Base-by-base conservation (phyloP, 2,329 filamentous ascomycete genomes). In the Sporothrix sp. region DNA sequence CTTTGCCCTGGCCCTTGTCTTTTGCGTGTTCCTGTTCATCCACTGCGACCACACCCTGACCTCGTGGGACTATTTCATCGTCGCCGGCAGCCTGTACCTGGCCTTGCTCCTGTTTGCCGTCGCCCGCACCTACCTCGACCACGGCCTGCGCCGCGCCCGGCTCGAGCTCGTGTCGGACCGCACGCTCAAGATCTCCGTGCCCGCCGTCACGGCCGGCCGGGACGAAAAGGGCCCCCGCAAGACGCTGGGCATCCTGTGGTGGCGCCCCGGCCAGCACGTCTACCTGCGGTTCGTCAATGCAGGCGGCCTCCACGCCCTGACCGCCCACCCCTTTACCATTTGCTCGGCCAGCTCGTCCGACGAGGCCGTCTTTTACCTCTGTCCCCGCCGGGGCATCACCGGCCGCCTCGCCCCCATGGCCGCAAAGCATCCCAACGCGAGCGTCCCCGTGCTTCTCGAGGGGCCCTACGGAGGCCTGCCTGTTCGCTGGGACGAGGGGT, bases 1-100 rank as follows among this genome's bases (percentile, higher is more conserved):
- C 57, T 70, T 74, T 53, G 51, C 76, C 18, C 69, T 71, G 3
- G 76, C 72, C 0, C 55, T 75, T 3, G 57, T 78, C 1, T 82
- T 81, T 56, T 63, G 80, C 16, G 45, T 81, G 8, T 77, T 79
- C 58, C 74, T 82, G 61, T 81, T 82, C 63, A 67, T 79, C 47
- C 78, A 82, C 62, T 81, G 78, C 59, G 71, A 76, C 59, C 74
- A 71, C 60, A 68, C 65, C 0, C 65, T 81, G 11, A 70, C 72
- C 1, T 78, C 76, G 2, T 79, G 74, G 74, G 73, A 81, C 63
- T 82, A 81, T 59, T 81, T 82, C 59, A 73, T 82, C 54, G 78
- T 73, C 2, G 70, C 73, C 0, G 76, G 65, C 8, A 68, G 71
- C 0, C 57, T 81, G 7, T 81, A 79, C 59, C 58, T 72, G 0